Evolutionary conservation across 148 eudicot species (phyloP).

Genomic region (Nepenthes gracilis): DNA sequence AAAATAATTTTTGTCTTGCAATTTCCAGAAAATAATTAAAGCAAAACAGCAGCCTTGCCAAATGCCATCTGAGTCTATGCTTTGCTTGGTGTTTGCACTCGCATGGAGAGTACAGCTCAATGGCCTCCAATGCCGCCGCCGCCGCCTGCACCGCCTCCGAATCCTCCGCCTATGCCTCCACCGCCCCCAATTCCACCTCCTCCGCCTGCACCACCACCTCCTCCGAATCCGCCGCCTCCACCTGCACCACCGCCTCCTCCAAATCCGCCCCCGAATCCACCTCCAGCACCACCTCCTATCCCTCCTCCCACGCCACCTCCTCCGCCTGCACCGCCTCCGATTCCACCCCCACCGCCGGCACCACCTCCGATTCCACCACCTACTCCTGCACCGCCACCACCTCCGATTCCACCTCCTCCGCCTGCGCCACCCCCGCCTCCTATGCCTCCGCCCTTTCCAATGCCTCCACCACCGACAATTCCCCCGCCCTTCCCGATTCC

Average conservation of each 20-base stretch:
- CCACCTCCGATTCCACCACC: neutral
- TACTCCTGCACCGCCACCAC: neutral
- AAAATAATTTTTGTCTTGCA: too few relatives aligned
- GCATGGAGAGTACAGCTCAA: too few relatives aligned
- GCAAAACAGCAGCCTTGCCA: too few relatives aligned
- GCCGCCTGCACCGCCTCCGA: neutral
- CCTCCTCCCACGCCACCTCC: conserved; percentile 9
- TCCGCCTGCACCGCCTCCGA: neutral
- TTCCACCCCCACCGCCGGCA: neutral
- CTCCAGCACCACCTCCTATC: neutral
- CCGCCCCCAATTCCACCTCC: conserved; percentile 4
- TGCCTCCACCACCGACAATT: conserved; percentile 9
- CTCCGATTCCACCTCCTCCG: conserved; percentile 3
- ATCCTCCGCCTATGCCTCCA: neutral
- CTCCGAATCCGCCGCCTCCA: neutral
- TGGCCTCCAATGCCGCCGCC: neutral
- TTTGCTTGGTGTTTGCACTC: conserved; percentile 11
- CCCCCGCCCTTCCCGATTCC: conserved; percentile 16
- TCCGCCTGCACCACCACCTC: neutral
- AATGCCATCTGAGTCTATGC: neutral
- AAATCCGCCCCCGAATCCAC: neutral
- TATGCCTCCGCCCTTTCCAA: conserved; percentile 6
- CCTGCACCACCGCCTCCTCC: conserved; percentile 1
- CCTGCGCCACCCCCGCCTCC: conserved; percentile 15
- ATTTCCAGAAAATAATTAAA: too few relatives aligned